These are phyloP conservation scores for Rhizopogon vesiculosus DNA, from an alignment of 768 basidiomycete genomes.

Conservation along the genomic window DNA sequence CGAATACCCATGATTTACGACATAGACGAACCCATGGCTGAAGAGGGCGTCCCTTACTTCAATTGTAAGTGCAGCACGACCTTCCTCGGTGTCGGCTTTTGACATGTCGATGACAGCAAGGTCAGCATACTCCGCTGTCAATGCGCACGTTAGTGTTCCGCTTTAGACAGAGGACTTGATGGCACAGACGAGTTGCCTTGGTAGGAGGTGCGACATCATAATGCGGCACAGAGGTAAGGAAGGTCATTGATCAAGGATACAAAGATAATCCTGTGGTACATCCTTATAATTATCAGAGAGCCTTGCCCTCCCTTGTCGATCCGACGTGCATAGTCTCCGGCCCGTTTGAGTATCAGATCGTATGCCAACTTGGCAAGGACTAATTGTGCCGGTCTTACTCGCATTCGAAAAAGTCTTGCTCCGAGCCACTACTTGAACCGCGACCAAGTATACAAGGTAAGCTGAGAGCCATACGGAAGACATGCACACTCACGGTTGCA, in stretches of 20 bases:
- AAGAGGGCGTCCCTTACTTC: conserved; percentile 45
- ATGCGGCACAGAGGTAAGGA: conserved; percentile 26
- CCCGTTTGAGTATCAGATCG: no score
- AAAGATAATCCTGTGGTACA: no score
- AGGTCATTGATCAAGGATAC: conserved; percentile 20
- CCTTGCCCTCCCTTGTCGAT: no score
- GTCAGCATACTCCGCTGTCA: conserved; percentile 43
- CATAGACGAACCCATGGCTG: conserved; percentile 38
- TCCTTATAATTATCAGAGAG: no score
- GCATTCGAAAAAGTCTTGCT: no score
- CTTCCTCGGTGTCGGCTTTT: conserved; percentile 31
- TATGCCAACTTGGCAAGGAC: no score
- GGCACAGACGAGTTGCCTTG: conserved; percentile 27
- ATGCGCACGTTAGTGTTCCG: conserved; percentile 8
- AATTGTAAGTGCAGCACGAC: conserved; percentile 30
- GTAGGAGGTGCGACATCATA: conserved; percentile 32
- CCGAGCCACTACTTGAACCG: no score
- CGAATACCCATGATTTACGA: conserved; percentile 33
- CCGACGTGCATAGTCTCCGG: no score
- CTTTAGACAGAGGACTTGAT: background rate
- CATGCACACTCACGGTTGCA: no score
- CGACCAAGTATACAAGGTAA: no score
- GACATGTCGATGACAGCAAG: conserved; percentile 52
- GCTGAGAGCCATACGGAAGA: no score
- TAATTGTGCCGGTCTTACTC: no score